A percentile compares a stretch with the other conserved stretches of the same genome.
These are phyloP conservation scores for Spiromastix sp. DNA, from an alignment of 2,329 filamentous ascomycete species.

Conservation along the genomic window DNA sequence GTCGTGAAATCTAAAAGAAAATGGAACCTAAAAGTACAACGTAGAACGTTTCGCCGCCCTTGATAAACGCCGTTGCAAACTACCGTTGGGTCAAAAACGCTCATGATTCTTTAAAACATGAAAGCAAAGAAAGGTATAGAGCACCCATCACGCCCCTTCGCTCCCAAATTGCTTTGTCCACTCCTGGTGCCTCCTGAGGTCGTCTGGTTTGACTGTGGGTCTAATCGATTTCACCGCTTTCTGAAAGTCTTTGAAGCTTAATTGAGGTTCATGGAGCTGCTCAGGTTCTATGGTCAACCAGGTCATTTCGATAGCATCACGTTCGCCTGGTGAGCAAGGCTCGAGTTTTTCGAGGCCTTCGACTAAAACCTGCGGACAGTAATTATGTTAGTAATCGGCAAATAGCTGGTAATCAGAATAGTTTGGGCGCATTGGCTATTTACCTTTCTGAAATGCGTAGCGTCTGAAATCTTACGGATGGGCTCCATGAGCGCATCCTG, in stretches of 20 bases:
- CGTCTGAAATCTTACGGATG: constrained; percentile 89
- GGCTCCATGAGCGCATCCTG: constrained; percentile 97
- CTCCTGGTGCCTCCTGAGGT: constrained; percentile 72
- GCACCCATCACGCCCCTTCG: constrained; percentile 54
- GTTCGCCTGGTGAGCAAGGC: constrained; percentile 87
- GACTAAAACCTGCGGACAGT: constrained; percentile 49
- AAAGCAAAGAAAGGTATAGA: constrained; percentile 13
- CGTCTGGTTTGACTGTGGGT: constrained; percentile 81
- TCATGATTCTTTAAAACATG: not conserved
- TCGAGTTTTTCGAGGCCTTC: constrained; percentile 55
- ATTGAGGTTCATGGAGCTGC: constrained; percentile 71
- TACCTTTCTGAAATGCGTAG: constrained; percentile 95
- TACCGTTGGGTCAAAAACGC: too few species aligned
- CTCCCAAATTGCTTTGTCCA: constrained; percentile 97
- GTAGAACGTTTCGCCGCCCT: too few species aligned
- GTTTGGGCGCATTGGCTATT: not conserved
- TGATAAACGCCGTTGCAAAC: too few species aligned
- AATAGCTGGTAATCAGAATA: constrained; percentile 1
- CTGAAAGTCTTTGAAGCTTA: constrained; percentile 84
- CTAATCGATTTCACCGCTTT: constrained; percentile 80
- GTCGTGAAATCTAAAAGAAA: not conserved
- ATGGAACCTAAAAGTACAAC: not conserved
- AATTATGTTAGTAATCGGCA: not conserved
- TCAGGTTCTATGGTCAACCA: constrained; percentile 84
- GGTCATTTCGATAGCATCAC: constrained; percentile 79